Conservation (phyloP, 1,284 basidiomycete species). For the Sphaerobolus stellatus region DNA sequence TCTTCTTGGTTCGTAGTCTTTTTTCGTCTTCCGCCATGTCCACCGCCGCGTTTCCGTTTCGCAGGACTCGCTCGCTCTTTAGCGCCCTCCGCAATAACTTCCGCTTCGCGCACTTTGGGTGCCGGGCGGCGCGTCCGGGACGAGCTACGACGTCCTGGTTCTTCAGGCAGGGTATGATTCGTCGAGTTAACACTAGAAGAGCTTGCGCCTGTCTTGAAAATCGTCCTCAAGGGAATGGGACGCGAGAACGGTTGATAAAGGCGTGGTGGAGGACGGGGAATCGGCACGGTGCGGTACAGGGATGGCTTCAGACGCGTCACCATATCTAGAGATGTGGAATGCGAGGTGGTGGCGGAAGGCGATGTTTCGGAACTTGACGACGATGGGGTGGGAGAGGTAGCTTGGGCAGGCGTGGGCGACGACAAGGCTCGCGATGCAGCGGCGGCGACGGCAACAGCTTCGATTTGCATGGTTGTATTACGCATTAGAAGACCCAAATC, state of each 20-base stretch:
- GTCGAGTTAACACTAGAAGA: background rate
- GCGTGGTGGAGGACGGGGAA: constrained; percentile 9
- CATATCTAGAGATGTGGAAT: background rate
- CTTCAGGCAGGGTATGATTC: constrained; percentile 1
- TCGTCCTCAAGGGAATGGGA: constrained; percentile 1
- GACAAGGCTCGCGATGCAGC: constrained; percentile 8
- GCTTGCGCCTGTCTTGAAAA: background rate
- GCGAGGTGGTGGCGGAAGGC: background rate
- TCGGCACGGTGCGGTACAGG: constrained; percentile 1
- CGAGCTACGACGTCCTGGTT: constrained; percentile 34
- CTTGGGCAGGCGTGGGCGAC: too few relatives aligned
- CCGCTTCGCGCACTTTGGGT: constrained; percentile 52
- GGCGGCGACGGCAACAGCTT: constrained; percentile 4
- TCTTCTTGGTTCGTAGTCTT: constrained; percentile 60
- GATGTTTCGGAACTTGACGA: background rate
- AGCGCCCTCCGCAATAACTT: constrained; percentile 23
- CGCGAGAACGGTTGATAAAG: constrained; percentile 16
- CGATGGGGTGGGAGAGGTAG: background rate
- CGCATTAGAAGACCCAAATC: constrained; percentile 11
- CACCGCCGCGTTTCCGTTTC: constrained; percentile 31
- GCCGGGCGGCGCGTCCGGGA: constrained; percentile 51
- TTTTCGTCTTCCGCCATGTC: constrained; percentile 43
- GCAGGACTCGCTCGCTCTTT: constrained; percentile 39
- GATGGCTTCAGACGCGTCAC: constrained; percentile 1
- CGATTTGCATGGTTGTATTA: constrained; percentile 9